Base-by-base conservation (phyloP, 1,139 yeast genomes). In the Scheffersomyces cryptocercus region DNA sequence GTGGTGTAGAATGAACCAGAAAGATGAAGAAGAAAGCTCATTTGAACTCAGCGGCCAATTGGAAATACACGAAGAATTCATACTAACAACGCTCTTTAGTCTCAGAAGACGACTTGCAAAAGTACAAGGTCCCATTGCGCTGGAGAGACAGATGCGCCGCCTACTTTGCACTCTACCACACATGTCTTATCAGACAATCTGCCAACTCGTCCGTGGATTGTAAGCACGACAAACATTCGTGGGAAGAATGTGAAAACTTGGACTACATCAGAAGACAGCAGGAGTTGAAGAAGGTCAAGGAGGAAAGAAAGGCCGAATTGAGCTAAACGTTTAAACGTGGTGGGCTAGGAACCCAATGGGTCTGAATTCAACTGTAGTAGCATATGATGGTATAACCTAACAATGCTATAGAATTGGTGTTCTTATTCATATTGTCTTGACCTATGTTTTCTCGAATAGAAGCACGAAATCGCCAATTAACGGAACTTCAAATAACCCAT, bases 91-190 rank as follows among this genome's bases (percentile, higher is more conserved):
- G 34, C 56, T 14, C 8, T 14, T 14, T 20, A 82, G 91, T 88
- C 55, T 77, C 90, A 43, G 88, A 85, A 67, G 91, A 87, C 61
- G 96, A 88, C 62, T 84, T 88, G 84, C 90, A 86, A 68, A 77
- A 84, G 59, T 74, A 85, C 67, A 81, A 84, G 65, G 84, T 88
- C 48, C 96, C 96, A 29, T 73, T 88, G 52, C 82, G 81, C 52
- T 88, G 86, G 80, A 78, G 96, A 59, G 96, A 88, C 64, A 81
- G 95, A 67, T 88, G 96, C 66, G 95, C 95, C 4, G 77, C 84
- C 29, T 74, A 88, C 59, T 77, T 85, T 59, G 86, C 95, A 15
- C 74, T 74, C 50, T 71, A 69, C 55, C 74, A 72, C 51, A 70
- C 75, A 13, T 74, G 79, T 61, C 71, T 74, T 43, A 67, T 69